Base-by-base conservation (phyloP, 106 monocot species). In the Acorus gramineus region DNA sequence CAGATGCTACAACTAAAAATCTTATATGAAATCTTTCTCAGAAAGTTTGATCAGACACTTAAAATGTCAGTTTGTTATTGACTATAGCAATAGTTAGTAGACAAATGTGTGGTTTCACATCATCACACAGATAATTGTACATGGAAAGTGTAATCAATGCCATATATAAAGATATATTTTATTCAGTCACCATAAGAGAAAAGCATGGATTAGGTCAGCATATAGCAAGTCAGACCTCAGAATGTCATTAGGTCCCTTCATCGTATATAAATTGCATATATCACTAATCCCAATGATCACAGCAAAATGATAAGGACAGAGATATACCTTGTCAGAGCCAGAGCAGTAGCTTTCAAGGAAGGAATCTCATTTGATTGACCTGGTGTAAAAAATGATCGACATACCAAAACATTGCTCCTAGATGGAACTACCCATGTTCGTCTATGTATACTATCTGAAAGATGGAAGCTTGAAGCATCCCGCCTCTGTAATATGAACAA, bases 241-340 rank as follows among this genome's bases (percentile, higher is more conserved):
- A 28, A 28, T 28, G 28, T 1, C 28, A 28, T 28, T 28, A 28
- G 28, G 28, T 28, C 52, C 52, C 9, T 5, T 52, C 5, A 52
- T 52, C 0, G 52, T 52, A 9, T 9, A 52, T 5, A 9, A 9
- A 52, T 5, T 5, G 7, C 9, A 7, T 5, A 5, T 52, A 52
- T 9, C 5, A 9, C 9, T 5, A 5, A 52, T 52, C 5, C 7
- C 5, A 9, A 9, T 7, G 52, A 52, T 9, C 52, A 9, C 7
- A 52, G 52, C 7, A 9, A 52, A 9, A 5, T 52, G 52, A 52
- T 2, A 4, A 7, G 12, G 48, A 70, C 14, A 11, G 54, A 55
- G 4, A 48, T 67, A 13, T 85, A 92, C 92, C 81, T 77, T 44
- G 74, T 74, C 49, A 84, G 59, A 62, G 73, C 79, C 51, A 71